Conservation (phyloP, 2,329 filamentous ascomycete genomes). For the Neonectria neomacrospora region DNA sequence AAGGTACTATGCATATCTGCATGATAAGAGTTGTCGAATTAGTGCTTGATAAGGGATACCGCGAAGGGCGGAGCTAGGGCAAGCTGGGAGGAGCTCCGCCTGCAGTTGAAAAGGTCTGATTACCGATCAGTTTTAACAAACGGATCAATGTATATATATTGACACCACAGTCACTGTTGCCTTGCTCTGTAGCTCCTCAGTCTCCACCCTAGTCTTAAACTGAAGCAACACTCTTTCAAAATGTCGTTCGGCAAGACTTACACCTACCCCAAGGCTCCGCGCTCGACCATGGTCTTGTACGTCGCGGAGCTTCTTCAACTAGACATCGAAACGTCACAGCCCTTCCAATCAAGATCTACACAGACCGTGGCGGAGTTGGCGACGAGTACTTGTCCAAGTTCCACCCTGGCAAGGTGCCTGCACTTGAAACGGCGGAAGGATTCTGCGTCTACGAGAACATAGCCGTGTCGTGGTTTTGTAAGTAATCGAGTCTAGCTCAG, state of each 20-base stretch:
- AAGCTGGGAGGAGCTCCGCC: not conserved
- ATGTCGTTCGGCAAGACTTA: slow-evolving; percentile 26
- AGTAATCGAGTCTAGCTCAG: not conserved
- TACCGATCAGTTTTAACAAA: not conserved
- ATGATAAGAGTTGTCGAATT: not conserved
- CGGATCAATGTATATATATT: not conserved
- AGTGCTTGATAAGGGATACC: not conserved
- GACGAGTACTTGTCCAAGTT: slow-evolving; percentile 28
- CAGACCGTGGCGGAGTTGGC: slow-evolving; percentile 22
- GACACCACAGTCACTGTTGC: not conserved
- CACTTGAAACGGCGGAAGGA: slow-evolving; percentile 22
- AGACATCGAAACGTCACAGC: slow-evolving; percentile 24
- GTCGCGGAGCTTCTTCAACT: slow-evolving; percentile 24
- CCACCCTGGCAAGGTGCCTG: slow-evolving; percentile 23
- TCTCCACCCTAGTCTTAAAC: not conserved
- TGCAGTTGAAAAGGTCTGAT: not conserved
- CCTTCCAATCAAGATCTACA: slow-evolving; percentile 23
- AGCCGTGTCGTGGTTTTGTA: slow-evolving; percentile 24
- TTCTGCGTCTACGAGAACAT: slow-evolving; percentile 29
- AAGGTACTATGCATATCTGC: not conserved
- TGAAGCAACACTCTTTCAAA: not conserved
- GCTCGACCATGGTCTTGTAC: slow-evolving; percentile 30
- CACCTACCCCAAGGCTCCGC: slow-evolving; percentile 27
- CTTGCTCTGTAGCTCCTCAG: not conserved
- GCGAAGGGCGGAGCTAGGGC: not conserved